phyloP scores from a whole-genome alignment of 768 basidiomycete species.

The Pluteus cervinus region DNA sequence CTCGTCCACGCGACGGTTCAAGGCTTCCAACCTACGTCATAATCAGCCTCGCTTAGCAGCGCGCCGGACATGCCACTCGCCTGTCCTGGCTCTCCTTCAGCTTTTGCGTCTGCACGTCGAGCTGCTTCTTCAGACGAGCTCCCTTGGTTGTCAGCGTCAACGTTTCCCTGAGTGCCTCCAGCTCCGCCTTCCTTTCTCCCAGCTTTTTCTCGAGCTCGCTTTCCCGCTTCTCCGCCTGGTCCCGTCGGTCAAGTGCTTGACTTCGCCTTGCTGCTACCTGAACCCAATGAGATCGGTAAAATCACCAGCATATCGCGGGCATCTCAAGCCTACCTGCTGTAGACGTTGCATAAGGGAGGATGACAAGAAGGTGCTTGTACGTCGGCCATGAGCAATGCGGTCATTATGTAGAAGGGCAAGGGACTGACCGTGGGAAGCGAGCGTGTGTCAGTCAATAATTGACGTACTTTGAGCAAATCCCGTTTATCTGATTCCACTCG shows the following conservation, averaged over 20 bases:
- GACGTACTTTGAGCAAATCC: not conserved
- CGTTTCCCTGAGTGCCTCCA: conserved; percentile 16
- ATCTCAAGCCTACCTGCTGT: no score
- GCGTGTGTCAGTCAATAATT: not conserved
- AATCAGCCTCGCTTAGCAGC: not conserved
- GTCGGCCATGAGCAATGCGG: no score
- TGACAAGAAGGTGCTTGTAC: no score
- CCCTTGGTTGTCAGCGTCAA: conserved; percentile 15
- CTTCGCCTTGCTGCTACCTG: conserved; percentile 14
- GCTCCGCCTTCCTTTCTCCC: conserved; percentile 16
- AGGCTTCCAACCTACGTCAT: conserved; percentile 13
- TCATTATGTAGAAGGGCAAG: no score
- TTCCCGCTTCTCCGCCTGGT: conserved; percentile 19
- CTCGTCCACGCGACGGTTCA: conserved; percentile 5
- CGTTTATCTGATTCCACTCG: not conserved
- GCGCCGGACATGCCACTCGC: conserved; percentile 20
- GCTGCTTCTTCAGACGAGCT: conserved; percentile 14
- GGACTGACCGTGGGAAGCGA: conserved; percentile 1
- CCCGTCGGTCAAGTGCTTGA: conserved; percentile 17
- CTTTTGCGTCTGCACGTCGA: conserved; percentile 14
- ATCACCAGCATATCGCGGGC: no score
- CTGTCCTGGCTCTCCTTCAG: conserved; percentile 17
- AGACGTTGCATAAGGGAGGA: no score
- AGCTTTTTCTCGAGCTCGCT: conserved; percentile 12
- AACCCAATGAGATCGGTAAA: no score